Base-by-base conservation (phyloP, 768 basidiomycete species). In the Holtermannia corniformis region DNA sequence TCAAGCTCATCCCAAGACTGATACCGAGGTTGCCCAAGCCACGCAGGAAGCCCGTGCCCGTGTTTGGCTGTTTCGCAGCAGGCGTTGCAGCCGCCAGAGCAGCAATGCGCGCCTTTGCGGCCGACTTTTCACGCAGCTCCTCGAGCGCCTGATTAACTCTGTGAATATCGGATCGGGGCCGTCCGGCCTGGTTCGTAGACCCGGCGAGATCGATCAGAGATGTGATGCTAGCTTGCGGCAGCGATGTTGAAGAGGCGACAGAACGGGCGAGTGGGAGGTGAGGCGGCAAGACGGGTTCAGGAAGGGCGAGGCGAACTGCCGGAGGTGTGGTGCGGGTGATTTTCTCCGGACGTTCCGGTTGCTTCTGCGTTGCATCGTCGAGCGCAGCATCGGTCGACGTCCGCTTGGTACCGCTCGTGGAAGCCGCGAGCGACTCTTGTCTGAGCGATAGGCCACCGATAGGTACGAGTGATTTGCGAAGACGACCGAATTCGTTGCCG, bases 1-100 rank as follows among this genome's bases (percentile, higher is more conserved):
- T 82, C 82, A 58, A 79, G 60, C 55, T 80, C 80, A 16, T 76
- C 74, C 44, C 64, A 74, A 5, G 72, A 42, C 32, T 20, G 24
- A 55, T 16, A 24, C 62, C 62, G 5, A 65, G 24, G 41, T 47
- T 63, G 19, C 61, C 58, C 24, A 68, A 28, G 47, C 66, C 66
- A 5, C 57, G 50, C 19, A 68, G 44, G 55, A 68, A 68, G 4
- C 66, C 66, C 16, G 61, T 28, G 5, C 64, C 64, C 12, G 59
- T 58, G 25, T 53, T 55, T n/a, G n/a, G n/a, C n/a, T n/a, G n/a
- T 25, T 50, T 51, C 11, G 50, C 43, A 16, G 50, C 46, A 13
- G 47, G n/a, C 26, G 41, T 44, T 12, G 58, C 52, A 3, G 51
- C 43, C 2, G 52, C 54, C 19, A 57, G 24, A 7, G 56, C 58